Conservation (phyloP, 1,284 basidiomycete species). For the Tilletiopsis washingtonensis region DNA sequence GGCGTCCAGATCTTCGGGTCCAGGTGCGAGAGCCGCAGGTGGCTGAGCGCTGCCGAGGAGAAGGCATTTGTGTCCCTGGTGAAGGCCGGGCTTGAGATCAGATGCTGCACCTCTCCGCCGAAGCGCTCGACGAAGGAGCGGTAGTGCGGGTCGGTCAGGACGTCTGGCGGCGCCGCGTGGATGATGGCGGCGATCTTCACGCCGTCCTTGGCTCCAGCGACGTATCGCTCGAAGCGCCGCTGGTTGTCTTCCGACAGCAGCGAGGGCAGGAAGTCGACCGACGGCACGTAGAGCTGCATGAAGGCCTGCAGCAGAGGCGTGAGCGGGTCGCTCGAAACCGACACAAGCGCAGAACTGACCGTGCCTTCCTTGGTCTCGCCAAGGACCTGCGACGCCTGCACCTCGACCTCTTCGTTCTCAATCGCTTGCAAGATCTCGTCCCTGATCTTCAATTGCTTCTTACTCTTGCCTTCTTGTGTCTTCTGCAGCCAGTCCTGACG, state of each 20-base stretch:
- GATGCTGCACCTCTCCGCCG: constrained; percentile 53
- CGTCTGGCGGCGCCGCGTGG: constrained; percentile 24
- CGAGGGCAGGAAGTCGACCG: constrained; percentile 60
- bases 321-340: too few species aligned
- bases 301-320: constrained; percentile 6
- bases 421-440: background rate
- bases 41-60: constrained; percentile 64
- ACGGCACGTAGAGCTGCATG: constrained; percentile 55
- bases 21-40: constrained; percentile 64
- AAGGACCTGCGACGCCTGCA: background rate
- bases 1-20: constrained; percentile 68
- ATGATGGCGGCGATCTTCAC: constrained; percentile 21
- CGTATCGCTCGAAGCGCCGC: background rate
- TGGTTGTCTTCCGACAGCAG: constrained; percentile 48
- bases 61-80: constrained; percentile 65
- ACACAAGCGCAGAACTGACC: background rate
- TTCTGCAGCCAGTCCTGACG: background rate
- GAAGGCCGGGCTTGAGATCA: constrained; percentile 56
- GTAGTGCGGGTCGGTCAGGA: constrained; percentile 62
- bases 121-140: constrained; percentile 64
- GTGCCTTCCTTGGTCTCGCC: background rate
- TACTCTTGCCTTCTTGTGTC: too few species aligned
- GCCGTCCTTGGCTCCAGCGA: background rate
- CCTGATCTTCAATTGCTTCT: too few species aligned
- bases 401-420: background rate